Percentiles rank a stretch among this genome's conserved stretches.
These are phyloP conservation scores for Gaeumannomyces tritici DNA, from an alignment of 2,329 filamentous ascomycete species.

Conservation along the genomic window DNA sequence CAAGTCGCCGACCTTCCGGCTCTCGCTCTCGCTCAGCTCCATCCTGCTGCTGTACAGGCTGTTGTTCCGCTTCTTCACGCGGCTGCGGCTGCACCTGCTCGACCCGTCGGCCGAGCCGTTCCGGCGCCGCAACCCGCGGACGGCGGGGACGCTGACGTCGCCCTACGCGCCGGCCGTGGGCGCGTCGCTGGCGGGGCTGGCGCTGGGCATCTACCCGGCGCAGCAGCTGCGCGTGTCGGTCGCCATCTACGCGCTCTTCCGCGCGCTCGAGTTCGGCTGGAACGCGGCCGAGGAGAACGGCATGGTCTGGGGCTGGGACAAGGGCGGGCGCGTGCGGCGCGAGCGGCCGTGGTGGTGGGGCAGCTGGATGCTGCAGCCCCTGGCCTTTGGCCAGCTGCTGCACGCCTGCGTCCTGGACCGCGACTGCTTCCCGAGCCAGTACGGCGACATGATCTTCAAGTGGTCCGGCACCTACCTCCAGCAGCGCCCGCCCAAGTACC, in stretches of 20 bases:
- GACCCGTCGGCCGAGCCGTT: conserved; percentile 75
- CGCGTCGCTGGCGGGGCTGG: conserved; percentile 75
- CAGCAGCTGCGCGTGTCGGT: conserved; percentile 63
- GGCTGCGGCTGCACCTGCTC: conserved; percentile 69
- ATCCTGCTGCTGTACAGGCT: conserved; percentile 79
- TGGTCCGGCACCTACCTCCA: conserved; percentile 76
- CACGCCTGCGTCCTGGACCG: conserved; percentile 70
- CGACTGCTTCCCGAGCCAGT: conserved; percentile 54
- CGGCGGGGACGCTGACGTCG: conserved; percentile 68
- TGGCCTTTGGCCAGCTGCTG: conserved; percentile 66
- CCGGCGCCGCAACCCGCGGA: conserved; percentile 69
- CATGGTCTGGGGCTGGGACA: conserved; percentile 51
- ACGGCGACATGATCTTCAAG: conserved; percentile 49
- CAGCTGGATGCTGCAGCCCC: conserved; percentile 71
- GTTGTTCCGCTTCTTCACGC: conserved; percentile 79
- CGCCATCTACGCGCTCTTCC: conserved; percentile 71
- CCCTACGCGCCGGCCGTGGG: conserved; percentile 81
- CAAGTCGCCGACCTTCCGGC: conserved; percentile 60
- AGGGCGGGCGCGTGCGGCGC: conserved; percentile 28
- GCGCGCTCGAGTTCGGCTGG: conserved; percentile 78
- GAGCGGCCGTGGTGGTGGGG: conserved; percentile 74
- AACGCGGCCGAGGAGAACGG: conserved; percentile 71
- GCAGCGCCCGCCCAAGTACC: conserved; percentile 57
- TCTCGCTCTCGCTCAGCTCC: conserved; percentile 74
- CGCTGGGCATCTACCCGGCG: conserved; percentile 64